Evolutionary conservation across 257 asterid species (phyloP).

Genomic region (Solanum chmielewskii): DNA sequence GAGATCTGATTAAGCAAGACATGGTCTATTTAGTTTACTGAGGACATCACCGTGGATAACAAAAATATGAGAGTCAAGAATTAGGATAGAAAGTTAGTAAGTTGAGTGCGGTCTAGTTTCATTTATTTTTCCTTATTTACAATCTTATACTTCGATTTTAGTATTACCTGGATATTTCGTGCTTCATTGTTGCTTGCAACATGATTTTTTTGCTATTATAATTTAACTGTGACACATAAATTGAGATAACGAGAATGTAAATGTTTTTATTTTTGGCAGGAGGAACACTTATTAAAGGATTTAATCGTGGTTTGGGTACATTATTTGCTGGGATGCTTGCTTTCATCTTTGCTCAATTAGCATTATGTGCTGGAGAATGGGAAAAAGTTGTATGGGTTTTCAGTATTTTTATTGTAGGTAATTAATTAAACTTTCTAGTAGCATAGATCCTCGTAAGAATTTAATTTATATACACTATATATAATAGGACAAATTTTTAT

Average conservation of each 20-base stretch:
- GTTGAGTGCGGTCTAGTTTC: background rate
- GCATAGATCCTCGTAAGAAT: background rate
- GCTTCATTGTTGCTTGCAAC: background rate
- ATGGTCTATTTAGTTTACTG: background rate
- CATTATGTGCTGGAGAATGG: constrained; percentile 21
- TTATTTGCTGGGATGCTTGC: constrained; percentile 51
- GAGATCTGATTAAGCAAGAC: background rate
- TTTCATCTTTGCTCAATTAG: constrained; percentile 28
- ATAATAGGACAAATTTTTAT: background rate
- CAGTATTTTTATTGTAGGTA: constrained; percentile 40
- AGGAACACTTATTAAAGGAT: constrained; percentile 58
- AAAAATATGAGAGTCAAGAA: background rate
- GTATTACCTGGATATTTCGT: background rate
- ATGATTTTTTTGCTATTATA: background rate
- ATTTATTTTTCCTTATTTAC: background rate
- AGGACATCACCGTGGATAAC: background rate
- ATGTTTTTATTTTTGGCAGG: constrained; percentile 12
- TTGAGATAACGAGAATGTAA: background rate
- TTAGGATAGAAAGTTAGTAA: background rate
- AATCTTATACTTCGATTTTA: background rate
- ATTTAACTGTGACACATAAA: background rate
- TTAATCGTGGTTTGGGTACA: constrained; percentile 61
- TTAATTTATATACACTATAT: background rate
- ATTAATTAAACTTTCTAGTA: background rate
- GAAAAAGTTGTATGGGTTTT: constrained; percentile 29